Base-by-base conservation (phyloP, 768 basidiomycete species). In the Butyriboletus loyo region DNA sequence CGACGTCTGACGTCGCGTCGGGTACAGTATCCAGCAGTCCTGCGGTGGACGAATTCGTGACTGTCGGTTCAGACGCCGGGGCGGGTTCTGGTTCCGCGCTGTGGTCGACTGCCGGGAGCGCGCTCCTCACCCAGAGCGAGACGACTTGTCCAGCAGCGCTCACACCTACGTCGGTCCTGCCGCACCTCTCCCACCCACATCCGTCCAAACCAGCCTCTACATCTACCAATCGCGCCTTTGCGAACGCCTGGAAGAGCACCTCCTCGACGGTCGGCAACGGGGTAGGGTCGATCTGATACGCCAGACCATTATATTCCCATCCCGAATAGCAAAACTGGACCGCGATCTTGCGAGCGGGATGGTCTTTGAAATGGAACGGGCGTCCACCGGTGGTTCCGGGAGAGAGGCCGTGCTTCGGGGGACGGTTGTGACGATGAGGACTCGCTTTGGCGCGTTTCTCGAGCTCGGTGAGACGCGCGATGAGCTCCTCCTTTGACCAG, bases 81-180 rank as follows among this genome's bases (percentile, higher is more conserved):
- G 52, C 0, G 6, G 40, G 36, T 1, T n/a, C 0, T 7, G 40
- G 36, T 1, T n/a, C 17, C 9, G 52, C 24, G 22, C 14, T 24
- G 49, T 45, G n/a, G 49, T 45, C 17, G 42, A 52, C 50, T 7
- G 61, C 50, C 7, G 63, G 72, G 39, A 85, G 67, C 10, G 82
- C 80, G 68, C 92, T 93, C 53, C 94, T 75, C 13, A 97, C 85
- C 87, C 91, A 94, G 8, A 99, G 76, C 45, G 89, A 92, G 45
- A 98, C 78, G 22, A 98, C 94, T 67, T 98, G 96, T 4, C 92
- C 94, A 8, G 88, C 89, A 35, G 88, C 91, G 66, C 93, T 96
- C 53, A 99, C 97, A 0, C 96, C 95, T 19, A 87, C 79, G 76
- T 99, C 97, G 25, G 97, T 98, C 63, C 97, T 73, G 13, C 97